phyloP scores from a whole-genome alignment of 495 filamentous ascomycete genomes.

The Penicillium robsamsonii region DNA sequence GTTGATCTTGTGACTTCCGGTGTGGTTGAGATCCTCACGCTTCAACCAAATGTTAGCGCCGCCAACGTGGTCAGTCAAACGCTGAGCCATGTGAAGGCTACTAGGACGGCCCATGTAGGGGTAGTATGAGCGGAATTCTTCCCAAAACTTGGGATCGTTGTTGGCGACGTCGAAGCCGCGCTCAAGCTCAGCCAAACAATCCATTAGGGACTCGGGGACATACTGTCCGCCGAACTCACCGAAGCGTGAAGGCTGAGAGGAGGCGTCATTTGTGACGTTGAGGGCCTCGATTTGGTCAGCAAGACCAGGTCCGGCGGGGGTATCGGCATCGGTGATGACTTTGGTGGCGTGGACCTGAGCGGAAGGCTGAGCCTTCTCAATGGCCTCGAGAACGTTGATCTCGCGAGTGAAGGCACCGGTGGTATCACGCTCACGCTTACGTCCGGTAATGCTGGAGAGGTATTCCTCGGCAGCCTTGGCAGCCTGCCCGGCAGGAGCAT shows the following conservation, averaged over 20 bases:
- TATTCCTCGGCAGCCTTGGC: conserved; percentile 81
- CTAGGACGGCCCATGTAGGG: conserved; percentile 96
- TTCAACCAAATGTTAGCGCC: conserved; percentile 97
- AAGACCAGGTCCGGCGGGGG: conserved; percentile 57
- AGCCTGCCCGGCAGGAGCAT: conserved; percentile 66
- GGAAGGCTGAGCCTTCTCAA: conserved; percentile 51
- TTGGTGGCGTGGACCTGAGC: conserved; percentile 39
- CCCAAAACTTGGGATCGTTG: conserved; percentile 90
- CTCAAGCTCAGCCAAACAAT: conserved; percentile 89
- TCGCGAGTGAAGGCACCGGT: conserved; percentile 33
- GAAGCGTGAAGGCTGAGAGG: conserved; percentile 75
- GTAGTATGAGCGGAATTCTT: conserved; percentile 95
- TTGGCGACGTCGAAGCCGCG: conserved; percentile 82
- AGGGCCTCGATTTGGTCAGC: conserved; percentile 72
- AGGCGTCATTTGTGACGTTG: conserved; percentile 53
- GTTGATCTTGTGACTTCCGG: conserved; percentile 92
- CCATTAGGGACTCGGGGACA: conserved; percentile 96
- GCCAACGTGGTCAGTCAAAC: conserved; percentile 81
- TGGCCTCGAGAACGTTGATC: conserved; percentile 55
- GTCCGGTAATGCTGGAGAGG: conserved; percentile 76
- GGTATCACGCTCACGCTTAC: conserved; percentile 41
- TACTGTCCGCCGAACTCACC: conserved; percentile 99
- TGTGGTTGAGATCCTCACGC: conserved; percentile 90
- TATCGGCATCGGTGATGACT: conserved; percentile 61
- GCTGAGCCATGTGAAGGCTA: conserved; percentile 82